Evolutionary conservation across 805 yeast species (phyloP).

Genomic region (Metschnikowia drakensbergensis): DNA sequence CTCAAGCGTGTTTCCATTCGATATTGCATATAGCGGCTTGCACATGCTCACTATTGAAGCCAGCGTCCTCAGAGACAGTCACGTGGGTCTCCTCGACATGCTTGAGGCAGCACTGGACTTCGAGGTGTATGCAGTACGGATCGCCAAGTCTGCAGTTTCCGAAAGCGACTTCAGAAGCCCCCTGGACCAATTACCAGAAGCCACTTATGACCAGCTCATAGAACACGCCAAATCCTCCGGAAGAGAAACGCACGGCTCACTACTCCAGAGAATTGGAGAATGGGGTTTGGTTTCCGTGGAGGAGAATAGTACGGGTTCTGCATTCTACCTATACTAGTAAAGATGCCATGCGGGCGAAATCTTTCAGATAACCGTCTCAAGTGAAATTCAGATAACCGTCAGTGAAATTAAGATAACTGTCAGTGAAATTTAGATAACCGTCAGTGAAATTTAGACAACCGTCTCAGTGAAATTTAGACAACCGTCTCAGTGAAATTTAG

Average conservation of each 20-base stretch:
- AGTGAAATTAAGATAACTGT: too few species aligned
- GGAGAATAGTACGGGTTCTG: constrained; percentile 10
- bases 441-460: too few species aligned
- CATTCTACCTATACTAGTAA: constrained; percentile 12
- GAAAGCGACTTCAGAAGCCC: constrained; percentile 1
- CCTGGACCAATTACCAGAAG: not conserved
- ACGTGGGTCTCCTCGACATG: constrained; percentile 21
- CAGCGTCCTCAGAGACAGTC: constrained; percentile 23
- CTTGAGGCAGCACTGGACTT: constrained; percentile 22
- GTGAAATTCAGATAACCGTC: too few species aligned
- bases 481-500: too few species aligned
- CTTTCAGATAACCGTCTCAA: too few species aligned
- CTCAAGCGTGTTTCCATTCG: constrained; percentile 25
- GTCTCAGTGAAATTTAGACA: too few species aligned
- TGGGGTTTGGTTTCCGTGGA: constrained; percentile 18
- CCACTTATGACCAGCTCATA: constrained; percentile 18
- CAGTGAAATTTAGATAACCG: too few species aligned
- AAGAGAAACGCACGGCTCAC: not conserved
- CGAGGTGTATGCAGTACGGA: constrained; percentile 25
- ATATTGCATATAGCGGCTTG: constrained; percentile 25
- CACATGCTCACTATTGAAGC: constrained; percentile 31
- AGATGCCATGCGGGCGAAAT: too few species aligned
- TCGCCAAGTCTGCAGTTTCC: constrained; percentile 5
- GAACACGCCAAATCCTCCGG: constrained; percentile 8
- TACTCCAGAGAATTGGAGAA: constrained; percentile 15